Evolutionary conservation across 1,139 yeast genomes (phyloP), one percentile per base, ranked within the genome.

Genomic region (Candida dubliniensis): DNA sequence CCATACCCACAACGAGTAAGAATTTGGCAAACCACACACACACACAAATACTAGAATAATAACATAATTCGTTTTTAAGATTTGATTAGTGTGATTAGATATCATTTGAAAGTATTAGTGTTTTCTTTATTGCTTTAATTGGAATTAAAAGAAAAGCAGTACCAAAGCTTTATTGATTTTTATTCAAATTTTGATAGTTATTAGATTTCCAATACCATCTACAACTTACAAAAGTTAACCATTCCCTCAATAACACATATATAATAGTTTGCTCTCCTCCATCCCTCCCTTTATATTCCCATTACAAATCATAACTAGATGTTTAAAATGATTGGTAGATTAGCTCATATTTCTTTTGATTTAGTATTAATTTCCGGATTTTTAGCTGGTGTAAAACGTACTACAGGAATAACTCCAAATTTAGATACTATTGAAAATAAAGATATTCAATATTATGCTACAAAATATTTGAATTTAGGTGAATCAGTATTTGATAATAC

Each of bases 371-470:
- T 89, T 4, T 86, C 96, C 1, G 85, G 96, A 0, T 79, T 90
- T 43, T 71, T 93, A 44, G 96, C 98, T 0, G 98, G 97, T 2
- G 82, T 93, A 41, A 88, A 85, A 66, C 80, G 96, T 61, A 83
- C 84, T 55, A 85, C 97, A 3, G 98, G 98, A 0, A 71, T 91
- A 36, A 78, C 89, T 7, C 71, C 71, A 10, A 60, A 72, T 47
- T 53, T 69, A 29, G 74, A 69, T 26, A 36, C 53, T 8, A 51
- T 71, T 36, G 61, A 59, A 27, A 68, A 60, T 48, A 64, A 79
- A 41, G 85, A 83, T 33, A 68, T 84, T 10, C 77, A 77, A 56
- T 72, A 76, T 36, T 84, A 85, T 57, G 69, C 84, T 13, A 69
- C 69, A 31, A 84, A 81, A 57, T 93, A 89, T 60, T 75, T 93